Evolutionary conservation across 257 asterid species (phyloP).

Genomic region (Solanum clarkiae): DNA sequence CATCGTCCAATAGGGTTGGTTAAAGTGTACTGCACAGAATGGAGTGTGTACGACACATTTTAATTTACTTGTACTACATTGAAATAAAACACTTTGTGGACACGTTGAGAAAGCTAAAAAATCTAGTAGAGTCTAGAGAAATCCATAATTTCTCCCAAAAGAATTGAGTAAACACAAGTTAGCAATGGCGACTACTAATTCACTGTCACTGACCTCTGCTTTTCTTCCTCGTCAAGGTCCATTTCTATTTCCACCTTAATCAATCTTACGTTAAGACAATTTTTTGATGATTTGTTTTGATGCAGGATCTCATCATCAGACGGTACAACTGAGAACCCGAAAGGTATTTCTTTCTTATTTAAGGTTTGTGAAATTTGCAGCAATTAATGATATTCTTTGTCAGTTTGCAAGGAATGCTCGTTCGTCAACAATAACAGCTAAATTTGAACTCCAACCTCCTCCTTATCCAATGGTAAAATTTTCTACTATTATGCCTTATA

Average conservation of each 20-base stretch:
- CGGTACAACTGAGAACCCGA: constrained; percentile 22
- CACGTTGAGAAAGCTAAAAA: neutral
- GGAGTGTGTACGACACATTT: neutral
- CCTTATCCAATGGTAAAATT: constrained; percentile 55
- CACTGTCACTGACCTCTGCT: constrained; percentile 27
- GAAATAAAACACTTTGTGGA: neutral
- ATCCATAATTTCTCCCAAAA: neutral
- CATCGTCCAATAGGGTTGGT: neutral
- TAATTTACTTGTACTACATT: neutral
- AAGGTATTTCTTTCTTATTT: constrained; percentile 26
- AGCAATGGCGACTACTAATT: constrained; percentile 22
- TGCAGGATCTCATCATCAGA: constrained; percentile 17
- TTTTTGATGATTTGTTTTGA: neutral
- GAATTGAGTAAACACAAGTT: neutral
- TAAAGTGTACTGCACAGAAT: neutral
- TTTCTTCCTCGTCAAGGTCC: constrained; percentile 25
- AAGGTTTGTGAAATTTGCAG: neutral
- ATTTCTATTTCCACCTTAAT: neutral
- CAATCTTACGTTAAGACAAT: neutral
- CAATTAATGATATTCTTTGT: neutral
- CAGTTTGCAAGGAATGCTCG: constrained; percentile 18
- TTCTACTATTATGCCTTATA: neutral
- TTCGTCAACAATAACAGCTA: constrained; percentile 41
- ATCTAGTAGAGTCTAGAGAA: neutral
- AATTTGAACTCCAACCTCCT: constrained; percentile 62